phyloP scores from a whole-genome alignment of 345 rosid genomes.

The Clarkia xantiana region DNA sequence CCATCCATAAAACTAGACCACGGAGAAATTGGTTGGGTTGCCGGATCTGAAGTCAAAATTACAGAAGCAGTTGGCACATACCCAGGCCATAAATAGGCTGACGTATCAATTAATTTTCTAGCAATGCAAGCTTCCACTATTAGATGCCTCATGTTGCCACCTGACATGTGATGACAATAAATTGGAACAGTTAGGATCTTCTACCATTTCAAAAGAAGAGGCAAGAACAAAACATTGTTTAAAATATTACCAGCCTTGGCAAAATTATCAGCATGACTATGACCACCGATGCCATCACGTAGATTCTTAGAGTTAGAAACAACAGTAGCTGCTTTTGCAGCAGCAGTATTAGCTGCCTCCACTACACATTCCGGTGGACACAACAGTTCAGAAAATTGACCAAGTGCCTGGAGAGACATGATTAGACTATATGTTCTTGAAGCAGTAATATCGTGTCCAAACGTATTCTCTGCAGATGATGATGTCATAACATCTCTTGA shows the following conservation, averaged over 20 bases:
- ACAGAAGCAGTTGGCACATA: conserved; percentile 31
- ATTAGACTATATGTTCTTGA: conserved; percentile 24
- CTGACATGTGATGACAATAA: conserved; percentile 26
- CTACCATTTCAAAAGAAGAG: no score
- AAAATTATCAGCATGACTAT: conserved; percentile 9
- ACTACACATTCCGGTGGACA: conserved; percentile 35
- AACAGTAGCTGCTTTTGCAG: conserved; percentile 34
- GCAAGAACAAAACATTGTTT: not conserved
- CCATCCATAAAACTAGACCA: conserved; percentile 51
- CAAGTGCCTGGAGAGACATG: conserved; percentile 43
- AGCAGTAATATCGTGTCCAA: conserved; percentile 11
- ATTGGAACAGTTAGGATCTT: not conserved
- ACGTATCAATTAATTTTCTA: conserved; percentile 43
- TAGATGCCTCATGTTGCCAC: conserved; percentile 56
- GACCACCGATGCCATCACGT: conserved; percentile 14
- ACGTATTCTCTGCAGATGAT: conserved; percentile 11
- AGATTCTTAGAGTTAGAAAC: conserved; percentile 20
- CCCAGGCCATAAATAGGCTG: conserved; percentile 51
- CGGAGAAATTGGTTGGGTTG: conserved; percentile 31
- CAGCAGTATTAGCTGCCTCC: conserved; percentile 38
- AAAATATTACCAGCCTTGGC: conserved; percentile 22
- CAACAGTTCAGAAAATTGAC: conserved; percentile 38
- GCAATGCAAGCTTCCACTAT: conserved; percentile 67
- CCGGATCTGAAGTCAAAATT: conserved; percentile 20
- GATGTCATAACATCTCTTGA: conserved; percentile 11